Evolutionary conservation across 2,329 filamentous ascomycete genomes (phyloP), one percentile per base, ranked within the genome.

Genomic region (Trichothecium sympodiale): DNA sequence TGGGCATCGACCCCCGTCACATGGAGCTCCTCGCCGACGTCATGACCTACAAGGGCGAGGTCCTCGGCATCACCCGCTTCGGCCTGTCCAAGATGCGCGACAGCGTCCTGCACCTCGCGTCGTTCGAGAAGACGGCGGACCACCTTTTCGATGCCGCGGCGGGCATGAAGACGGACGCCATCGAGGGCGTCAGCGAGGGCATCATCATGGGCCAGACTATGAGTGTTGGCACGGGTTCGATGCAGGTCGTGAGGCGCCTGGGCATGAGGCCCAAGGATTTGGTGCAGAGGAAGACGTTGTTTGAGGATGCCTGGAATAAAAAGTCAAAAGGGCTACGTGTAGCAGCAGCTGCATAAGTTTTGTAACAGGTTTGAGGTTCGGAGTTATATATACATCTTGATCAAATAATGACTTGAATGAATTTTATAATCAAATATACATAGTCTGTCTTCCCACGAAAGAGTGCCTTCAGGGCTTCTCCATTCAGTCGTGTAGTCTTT

Each of bases 171-270:
- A 81, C 77, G 18, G 91, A 98, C 61, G 71, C 75, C 43, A 93
- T 98, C 41, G 84, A 94, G 56, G 91, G 91, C 49, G 91, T 98
- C 8, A 84, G 77, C 37, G 91, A 98, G 62, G 93, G 87, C 60
- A 96, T 98, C 53, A 98, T 98, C 54, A 91, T 96, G 80, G 91
- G 91, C 13, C 89, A 96, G 67, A 88, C 81, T 29, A 93, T 96
- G 74, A 74, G 74, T 31, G 69, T 98, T 26, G 91, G 91, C 5
- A 98, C 91, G 0, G 91, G 91, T 4, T 82, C 84, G 2, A 91
- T 96, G 70, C 80, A 93, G 53, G 83, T 96, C 17, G 83, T 95
- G 3, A 67, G 88, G 30, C 71, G 76, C 39, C 60, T 96, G 43
- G 80, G 80, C 42, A 70, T 93, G 41, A 65, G 65, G 29, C 67